phyloP scores from a whole-genome alignment of 768 basidiomycete species.

The Suillus discolor region DNA sequence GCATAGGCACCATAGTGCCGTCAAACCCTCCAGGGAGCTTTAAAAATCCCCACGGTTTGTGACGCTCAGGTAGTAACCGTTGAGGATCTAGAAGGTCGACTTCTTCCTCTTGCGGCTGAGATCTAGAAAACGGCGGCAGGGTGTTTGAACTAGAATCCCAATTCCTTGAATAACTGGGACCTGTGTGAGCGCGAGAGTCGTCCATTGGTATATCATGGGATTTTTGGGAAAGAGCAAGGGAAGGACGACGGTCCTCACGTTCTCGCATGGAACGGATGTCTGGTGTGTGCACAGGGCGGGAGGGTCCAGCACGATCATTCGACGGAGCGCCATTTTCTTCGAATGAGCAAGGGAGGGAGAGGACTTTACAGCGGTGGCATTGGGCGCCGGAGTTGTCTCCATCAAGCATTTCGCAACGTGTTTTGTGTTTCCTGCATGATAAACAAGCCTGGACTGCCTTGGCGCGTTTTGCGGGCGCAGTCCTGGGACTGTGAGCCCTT shows the following conservation, averaged over 20 bases:
- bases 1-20: conserved; percentile 47
- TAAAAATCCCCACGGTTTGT: conserved; percentile 42
- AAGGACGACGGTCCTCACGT: conserved; percentile 26
- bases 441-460: conserved; percentile 49
- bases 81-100: conserved; percentile 36
- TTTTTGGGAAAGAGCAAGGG: conserved; percentile 23
- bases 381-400: conserved; percentile 37
- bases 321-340: conserved; percentile 25
- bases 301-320: conserved; percentile 18
- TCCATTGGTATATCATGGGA: conserved; percentile 24
- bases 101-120: conserved; percentile 25
- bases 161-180: conserved; percentile 17
- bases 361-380: conserved; percentile 54
- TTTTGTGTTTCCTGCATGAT: conserved; percentile 50
- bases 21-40: conserved; percentile 41
- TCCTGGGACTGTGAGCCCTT: conserved; percentile 34
- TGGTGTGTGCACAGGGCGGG: conserved; percentile 16
- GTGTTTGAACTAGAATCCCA: conserved; percentile 23
- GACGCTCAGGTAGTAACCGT: conserved; percentile 37
- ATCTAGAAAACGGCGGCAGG: conserved; percentile 20
- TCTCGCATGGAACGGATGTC: conserved; percentile 18
- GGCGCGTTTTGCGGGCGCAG: conserved; percentile 37
- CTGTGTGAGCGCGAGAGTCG: conserved; percentile 16
- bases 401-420: conserved; percentile 53
- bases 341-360: conserved; percentile 48